A percentile compares a stretch with the other conserved stretches of the same genome.
These are phyloP conservation scores for Citrus medica DNA, from an alignment of 345 rosid genomes.

Conservation along the genomic window DNA sequence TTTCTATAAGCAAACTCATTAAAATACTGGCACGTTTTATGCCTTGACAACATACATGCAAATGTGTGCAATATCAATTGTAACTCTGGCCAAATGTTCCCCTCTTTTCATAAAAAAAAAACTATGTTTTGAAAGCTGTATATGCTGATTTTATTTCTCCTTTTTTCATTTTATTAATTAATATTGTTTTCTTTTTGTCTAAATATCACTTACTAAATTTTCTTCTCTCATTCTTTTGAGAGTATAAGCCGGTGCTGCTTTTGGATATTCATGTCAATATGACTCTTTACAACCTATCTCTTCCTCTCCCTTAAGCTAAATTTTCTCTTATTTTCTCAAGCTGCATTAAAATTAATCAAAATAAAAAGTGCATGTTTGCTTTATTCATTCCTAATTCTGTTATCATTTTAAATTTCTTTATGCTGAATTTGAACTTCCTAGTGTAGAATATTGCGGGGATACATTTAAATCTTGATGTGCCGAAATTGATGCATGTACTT, in stretches of 20 bases:
- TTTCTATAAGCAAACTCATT: neutral
- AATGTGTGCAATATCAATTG: neutral
- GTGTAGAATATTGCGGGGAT: conserved; percentile 80
- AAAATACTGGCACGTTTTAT: neutral
- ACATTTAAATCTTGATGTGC: conserved; percentile 67
- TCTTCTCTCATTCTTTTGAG: neutral
- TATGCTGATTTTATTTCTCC: neutral
- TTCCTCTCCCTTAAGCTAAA: neutral
- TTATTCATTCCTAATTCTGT: neutral
- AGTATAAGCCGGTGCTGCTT: neutral
- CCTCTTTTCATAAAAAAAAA: neutral
- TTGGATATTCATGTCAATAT: neutral
- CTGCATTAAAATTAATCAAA: neutral
- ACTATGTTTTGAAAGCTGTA: neutral
- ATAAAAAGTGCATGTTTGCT: neutral
- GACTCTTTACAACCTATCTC: neutral
- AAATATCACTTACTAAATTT: too few species aligned
- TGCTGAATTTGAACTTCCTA: conserved; percentile 29
- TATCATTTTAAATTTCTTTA: conserved; percentile 13
- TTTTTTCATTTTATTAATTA: neutral
- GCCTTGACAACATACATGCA: neutral
- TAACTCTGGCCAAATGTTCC: neutral
- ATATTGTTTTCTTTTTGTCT: too few species aligned
- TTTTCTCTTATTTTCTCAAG: neutral
- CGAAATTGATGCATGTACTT: conserved; percentile 70